Conservation (phyloP, 495 filamentous ascomycete genomes). For the Oidiodendron maius region DNA sequence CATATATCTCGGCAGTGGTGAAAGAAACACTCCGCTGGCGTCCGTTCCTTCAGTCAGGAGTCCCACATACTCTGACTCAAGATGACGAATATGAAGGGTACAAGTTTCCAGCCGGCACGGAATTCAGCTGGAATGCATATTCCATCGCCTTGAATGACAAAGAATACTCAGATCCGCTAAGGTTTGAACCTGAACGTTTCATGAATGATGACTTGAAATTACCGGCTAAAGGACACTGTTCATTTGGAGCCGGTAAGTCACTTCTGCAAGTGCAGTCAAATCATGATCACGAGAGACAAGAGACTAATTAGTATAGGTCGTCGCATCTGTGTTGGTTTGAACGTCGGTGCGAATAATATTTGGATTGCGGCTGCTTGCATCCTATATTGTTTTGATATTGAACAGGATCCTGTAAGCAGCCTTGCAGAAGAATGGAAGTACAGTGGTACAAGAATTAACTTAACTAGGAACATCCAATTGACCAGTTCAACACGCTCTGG, state of each 20-base stretch:
- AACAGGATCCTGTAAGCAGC: conserved; percentile 4
- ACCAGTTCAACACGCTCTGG: conserved; percentile 10
- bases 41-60: conserved; percentile 6
- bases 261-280: background rate
- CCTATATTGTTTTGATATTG: conserved; percentile 37
- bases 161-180: conserved; percentile 21
- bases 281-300: background rate
- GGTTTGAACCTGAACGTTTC: conserved; percentile 43
- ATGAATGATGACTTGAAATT: conserved; percentile 33
- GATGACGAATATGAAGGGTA: conserved; percentile 47
- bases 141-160: conserved; percentile 25
- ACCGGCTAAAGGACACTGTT: conserved; percentile 29
- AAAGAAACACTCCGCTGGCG: conserved; percentile 15
- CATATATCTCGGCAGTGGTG: conserved; percentile 10
- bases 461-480: conserved; percentile 8
- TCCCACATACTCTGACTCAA: conserved; percentile 23
- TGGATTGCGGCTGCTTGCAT: conserved; percentile 40
- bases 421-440: background rate
- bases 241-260: conserved; percentile 29
- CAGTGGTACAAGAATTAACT: background rate
- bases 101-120: conserved; percentile 38
- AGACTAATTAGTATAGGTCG: conserved; percentile 16
- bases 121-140: conserved; percentile 30
- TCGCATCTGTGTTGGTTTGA: conserved; percentile 40
- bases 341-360: conserved; percentile 34